These are phyloP conservation scores for Hevea brasiliensis DNA, from an alignment of 345 rosid genomes.

Conservation along the genomic window DNA sequence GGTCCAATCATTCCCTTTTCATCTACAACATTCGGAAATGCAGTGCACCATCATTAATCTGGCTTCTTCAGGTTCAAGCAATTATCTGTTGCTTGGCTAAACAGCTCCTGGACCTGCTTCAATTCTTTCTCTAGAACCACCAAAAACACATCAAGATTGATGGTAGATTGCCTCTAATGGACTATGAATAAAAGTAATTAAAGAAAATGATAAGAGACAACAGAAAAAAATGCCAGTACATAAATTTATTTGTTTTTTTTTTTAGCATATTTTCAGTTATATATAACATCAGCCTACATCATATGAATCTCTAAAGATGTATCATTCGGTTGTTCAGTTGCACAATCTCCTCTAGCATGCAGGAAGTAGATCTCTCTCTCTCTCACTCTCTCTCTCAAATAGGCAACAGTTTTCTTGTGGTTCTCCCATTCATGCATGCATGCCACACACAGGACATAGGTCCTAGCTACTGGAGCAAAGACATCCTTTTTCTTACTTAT, in stretches of 20 bases:
- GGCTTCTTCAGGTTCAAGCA: constrained; percentile 88
- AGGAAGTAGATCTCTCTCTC: not conserved
- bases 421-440: not conserved
- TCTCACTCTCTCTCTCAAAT: not conserved
- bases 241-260: not conserved
- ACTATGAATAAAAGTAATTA: not conserved
- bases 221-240: not conserved
- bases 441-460: not conserved
- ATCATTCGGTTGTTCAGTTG: not conserved
- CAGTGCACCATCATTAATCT: not conserved
- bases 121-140: constrained; percentile 73
- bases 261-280: not conserved
- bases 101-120: constrained; percentile 79
- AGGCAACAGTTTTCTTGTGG: not conserved
- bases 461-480: not conserved
- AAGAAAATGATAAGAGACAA: not conserved
- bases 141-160: not conserved
- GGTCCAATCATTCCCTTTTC: not conserved
- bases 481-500: not conserved
- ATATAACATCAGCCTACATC: not conserved
- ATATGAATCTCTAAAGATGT: not conserved
- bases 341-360: not conserved
- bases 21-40: not conserved
- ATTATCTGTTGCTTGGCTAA: constrained; percentile 76
- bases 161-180: not conserved